Evolutionary conservation across 805 yeast species (phyloP).

Genomic region (Yamadazyma takamatsuzukensis): DNA sequence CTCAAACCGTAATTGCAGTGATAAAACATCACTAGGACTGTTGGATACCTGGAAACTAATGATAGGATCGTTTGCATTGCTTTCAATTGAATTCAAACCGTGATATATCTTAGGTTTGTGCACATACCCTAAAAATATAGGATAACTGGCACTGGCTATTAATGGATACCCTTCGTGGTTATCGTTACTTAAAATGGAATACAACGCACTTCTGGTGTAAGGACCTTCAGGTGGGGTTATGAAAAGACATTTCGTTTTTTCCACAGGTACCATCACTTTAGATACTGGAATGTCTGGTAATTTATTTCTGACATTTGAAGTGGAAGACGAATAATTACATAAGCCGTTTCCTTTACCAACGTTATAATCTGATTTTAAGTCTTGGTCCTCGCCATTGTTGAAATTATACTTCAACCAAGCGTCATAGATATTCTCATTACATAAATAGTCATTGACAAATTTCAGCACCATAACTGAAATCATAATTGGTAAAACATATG

Average conservation of each 20-base stretch:
- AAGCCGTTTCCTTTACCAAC: conserved; percentile 39
- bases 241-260: conserved; percentile 23
- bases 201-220: conserved; percentile 19
- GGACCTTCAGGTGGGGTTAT: conserved; percentile 22
- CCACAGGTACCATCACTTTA: conserved; percentile 28
- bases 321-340: conserved; percentile 26
- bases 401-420: conserved; percentile 29
- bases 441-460: conserved; percentile 62
- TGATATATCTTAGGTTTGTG: conserved; percentile 23
- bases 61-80: conserved; percentile 2
- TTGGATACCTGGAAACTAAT: conserved; percentile 21
- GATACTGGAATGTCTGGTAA: conserved; percentile 30
- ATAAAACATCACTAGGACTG: conserved; percentile 15
- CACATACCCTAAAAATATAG: conserved; percentile 32
- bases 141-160: conserved; percentile 21
- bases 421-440: conserved; percentile 64
- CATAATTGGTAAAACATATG: conserved; percentile 84
- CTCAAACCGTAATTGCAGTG: conserved; percentile 24
- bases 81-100: conserved; percentile 5
- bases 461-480: conserved; percentile 73
- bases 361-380: conserved; percentile 13
- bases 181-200: conserved; percentile 24
- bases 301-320: conserved; percentile 22
- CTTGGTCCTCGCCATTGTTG: conserved; percentile 15
- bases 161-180: conserved; percentile 42